Evolutionary conservation across 345 rosid species (phyloP).

Genomic region (Linum trigynum): DNA sequence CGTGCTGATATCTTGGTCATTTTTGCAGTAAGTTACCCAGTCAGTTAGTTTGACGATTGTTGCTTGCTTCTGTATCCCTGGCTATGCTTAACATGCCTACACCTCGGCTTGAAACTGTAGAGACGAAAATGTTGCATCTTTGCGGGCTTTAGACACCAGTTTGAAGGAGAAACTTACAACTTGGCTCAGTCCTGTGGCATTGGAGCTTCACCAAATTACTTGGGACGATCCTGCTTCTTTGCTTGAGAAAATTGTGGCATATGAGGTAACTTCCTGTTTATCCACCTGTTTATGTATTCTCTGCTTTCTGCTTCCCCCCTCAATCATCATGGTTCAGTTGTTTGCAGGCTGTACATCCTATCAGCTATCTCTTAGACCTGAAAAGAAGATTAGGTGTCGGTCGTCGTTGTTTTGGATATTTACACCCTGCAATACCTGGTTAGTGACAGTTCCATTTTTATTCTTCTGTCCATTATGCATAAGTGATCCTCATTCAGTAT

Average conservation of each 20-base stretch:
- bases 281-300: background rate
- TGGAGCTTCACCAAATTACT: slow-evolving; percentile 88
- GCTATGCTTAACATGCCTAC: background rate
- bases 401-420: slow-evolving; percentile 82
- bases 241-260: slow-evolving; percentile 89
- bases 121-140: slow-evolving; percentile 53
- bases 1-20: slow-evolving; percentile 67
- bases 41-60: background rate
- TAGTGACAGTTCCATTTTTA: slow-evolving; percentile 17
- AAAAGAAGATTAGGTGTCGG: slow-evolving; percentile 84
- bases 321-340: slow-evolving; percentile 5
- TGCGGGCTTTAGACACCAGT: slow-evolving; percentile 66
- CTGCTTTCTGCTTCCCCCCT: slow-evolving; percentile 1
- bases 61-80: background rate
- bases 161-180: slow-evolving; percentile 77
- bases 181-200: slow-evolving; percentile 88
- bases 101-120: slow-evolving; percentile 27
- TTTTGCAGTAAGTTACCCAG: slow-evolving; percentile 45
- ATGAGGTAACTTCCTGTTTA: slow-evolving; percentile 41
- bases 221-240: slow-evolving; percentile 92
- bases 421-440: slow-evolving; percentile 92
- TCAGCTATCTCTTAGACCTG: slow-evolving; percentile 81
- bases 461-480: background rate
- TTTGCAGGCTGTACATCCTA: slow-evolving; percentile 88
- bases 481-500: background rate